Evolutionary conservation across 345 rosid species (phyloP).

Genomic region (Gossypium rotundifolium): DNA sequence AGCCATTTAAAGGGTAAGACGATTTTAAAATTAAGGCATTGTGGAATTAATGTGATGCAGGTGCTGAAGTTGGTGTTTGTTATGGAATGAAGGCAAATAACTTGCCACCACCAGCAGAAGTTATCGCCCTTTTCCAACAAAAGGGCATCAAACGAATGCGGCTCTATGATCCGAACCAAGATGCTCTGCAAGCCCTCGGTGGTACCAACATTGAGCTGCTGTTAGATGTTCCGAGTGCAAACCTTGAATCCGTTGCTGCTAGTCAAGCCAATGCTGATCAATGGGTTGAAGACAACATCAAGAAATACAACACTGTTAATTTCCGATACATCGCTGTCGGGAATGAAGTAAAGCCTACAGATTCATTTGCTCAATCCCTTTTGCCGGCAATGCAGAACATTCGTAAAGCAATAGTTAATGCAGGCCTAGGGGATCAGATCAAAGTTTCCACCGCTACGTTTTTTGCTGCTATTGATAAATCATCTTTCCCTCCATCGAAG

Average conservation of each 20-base stretch:
- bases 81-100: constrained; percentile 52
- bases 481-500: constrained; percentile 41
- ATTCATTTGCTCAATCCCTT: constrained; percentile 17
- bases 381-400: constrained; percentile 49
- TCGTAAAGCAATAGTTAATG: constrained; percentile 22
- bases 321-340: constrained; percentile 30
- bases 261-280: constrained; percentile 35
- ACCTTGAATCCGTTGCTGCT: constrained; percentile 20
- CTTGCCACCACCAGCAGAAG: constrained; percentile 40
- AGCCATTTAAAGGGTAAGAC: too few relatives aligned
- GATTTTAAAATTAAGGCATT: too few relatives aligned
- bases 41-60: neutral
- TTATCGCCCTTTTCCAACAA: constrained; percentile 41
- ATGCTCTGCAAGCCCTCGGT: constrained; percentile 40
- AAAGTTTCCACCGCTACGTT: constrained; percentile 41
- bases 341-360: constrained; percentile 29
- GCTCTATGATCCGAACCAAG: constrained; percentile 27
- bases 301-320: neutral
- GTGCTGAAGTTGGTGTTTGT: constrained; percentile 60
- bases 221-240: constrained; percentile 27
- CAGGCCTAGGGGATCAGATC: constrained; percentile 30
- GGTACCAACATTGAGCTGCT: constrained; percentile 45
- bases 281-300: constrained; percentile 47
- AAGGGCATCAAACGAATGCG: constrained; percentile 28
- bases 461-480: constrained; percentile 16